Percentiles rank a stretch among this genome's conserved stretches.
Evolutionary conservation across 2,329 filamentous ascomycete genomes (phyloP).

Genomic region (Hortaea werneckii): DNA sequence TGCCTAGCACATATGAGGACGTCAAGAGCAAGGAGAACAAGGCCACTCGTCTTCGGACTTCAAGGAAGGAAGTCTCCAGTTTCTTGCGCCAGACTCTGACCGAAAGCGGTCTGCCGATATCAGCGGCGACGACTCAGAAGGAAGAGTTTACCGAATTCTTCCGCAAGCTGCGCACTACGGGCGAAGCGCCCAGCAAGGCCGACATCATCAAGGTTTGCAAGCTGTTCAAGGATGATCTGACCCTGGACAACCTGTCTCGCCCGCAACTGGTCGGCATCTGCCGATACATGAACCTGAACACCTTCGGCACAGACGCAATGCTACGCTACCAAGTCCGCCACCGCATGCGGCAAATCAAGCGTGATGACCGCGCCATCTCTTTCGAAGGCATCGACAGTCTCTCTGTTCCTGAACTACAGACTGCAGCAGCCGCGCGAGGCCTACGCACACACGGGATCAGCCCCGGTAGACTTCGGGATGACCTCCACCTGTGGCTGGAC

Average conservation of each 20-base stretch:
- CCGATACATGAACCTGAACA: slow-evolving; percentile 95
- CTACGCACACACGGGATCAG: slow-evolving; percentile 88
- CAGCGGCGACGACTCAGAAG: slow-evolving; percentile 70
- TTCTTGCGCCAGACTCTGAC: slow-evolving; percentile 82
- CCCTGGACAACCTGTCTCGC: slow-evolving; percentile 89
- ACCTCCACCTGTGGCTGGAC: slow-evolving; percentile 89
- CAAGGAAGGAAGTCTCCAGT: slow-evolving; percentile 82
- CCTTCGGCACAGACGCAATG: slow-evolving; percentile 95
- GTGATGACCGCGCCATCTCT: slow-evolving; percentile 87
- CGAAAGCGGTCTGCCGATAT: slow-evolving; percentile 88
- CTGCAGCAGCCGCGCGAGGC: slow-evolving; percentile 81
- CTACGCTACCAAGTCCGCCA: slow-evolving; percentile 93
- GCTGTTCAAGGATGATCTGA: slow-evolving; percentile 96
- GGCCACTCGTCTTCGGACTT: slow-evolving; percentile 67
- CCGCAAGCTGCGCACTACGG: slow-evolving; percentile 84
- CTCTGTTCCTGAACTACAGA: slow-evolving; percentile 87
- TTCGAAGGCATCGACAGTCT: slow-evolving; percentile 89
- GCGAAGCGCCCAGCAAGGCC: slow-evolving; percentile 74
- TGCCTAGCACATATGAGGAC: slow-evolving; percentile 93
- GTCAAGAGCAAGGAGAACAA: slow-evolving; percentile 86
- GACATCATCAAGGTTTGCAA: slow-evolving; percentile 99
- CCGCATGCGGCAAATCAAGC: slow-evolving; percentile 98
- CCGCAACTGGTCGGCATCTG: slow-evolving; percentile 96
- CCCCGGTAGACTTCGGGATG: slow-evolving; percentile 75
- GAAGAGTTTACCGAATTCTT: slow-evolving; percentile 97